These are phyloP conservation scores for Blastomyces parvus DNA, from an alignment of 2,329 filamentous ascomycete species.

Conservation along the genomic window DNA sequence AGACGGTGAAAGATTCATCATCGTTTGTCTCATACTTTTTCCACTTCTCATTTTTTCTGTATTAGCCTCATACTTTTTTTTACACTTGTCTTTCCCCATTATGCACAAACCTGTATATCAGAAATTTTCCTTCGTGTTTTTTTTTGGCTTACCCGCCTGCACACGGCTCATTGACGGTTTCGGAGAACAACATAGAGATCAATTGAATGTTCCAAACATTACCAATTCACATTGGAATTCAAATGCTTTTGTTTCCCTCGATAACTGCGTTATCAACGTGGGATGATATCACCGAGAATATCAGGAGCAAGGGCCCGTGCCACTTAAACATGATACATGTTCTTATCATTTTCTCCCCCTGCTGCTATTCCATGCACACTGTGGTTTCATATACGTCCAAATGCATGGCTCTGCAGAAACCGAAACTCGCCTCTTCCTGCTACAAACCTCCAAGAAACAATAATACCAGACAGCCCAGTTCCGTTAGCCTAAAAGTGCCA, in stretches of 20 bases:
- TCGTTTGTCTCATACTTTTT: conserved; percentile 7
- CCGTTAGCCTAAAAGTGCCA: background rate
- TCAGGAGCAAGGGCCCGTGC: background rate
- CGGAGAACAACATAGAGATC: background rate
- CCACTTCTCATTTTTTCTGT: conserved; percentile 6
- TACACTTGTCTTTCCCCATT: background rate
- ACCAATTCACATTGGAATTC: background rate
- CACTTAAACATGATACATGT: no score
- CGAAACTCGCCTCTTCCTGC: background rate
- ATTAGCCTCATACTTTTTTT: conserved; percentile 4
- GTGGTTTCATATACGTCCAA: background rate
- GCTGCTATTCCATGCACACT: no score
- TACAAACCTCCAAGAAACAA: background rate
- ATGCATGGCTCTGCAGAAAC: background rate
- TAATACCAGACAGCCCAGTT: background rate
- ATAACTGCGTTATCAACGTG: background rate
- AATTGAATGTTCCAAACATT: background rate
- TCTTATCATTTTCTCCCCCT: no score
- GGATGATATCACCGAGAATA: no score
- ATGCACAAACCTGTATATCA: conserved; percentile 7
- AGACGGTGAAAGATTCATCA: conserved; percentile 51
- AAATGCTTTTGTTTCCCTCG: background rate
- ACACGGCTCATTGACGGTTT: background rate
- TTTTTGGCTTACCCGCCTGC: background rate
- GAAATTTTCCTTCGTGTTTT: background rate